Evolutionary conservation across 108 stramenopile genomes (phyloP).

Genomic region (Pelagomonas calceolata): DNA sequence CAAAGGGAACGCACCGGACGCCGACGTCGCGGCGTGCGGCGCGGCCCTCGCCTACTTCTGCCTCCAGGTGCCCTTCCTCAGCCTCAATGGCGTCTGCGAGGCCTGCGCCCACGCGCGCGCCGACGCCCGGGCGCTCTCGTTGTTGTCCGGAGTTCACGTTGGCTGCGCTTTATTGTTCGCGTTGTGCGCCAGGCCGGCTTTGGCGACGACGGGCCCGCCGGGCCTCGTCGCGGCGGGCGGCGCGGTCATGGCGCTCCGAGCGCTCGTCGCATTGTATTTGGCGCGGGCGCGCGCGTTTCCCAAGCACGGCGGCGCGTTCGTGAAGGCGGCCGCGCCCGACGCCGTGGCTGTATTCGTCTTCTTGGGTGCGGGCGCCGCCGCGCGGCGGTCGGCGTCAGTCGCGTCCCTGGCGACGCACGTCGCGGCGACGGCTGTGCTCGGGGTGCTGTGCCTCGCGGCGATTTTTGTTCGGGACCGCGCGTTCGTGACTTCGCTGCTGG

Average conservation of each 20-base stretch:
- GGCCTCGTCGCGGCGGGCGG: neutral
- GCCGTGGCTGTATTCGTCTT: no score
- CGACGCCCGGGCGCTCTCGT: neutral
- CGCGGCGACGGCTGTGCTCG: neutral
- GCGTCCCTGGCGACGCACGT: neutral
- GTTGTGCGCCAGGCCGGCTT: neutral
- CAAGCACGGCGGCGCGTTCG: no score
- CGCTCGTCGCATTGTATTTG: no score
- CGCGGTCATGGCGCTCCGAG: no score
- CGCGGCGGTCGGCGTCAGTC: neutral
- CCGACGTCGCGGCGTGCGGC: neutral
- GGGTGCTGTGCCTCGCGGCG: neutral
- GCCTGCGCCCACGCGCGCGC: neutral
- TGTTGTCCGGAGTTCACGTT: neutral
- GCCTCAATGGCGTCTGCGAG: neutral
- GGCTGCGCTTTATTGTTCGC: neutral
- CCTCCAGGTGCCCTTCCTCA: neutral
- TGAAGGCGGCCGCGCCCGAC: no score
- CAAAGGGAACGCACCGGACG: neutral
- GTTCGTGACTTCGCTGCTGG: no score
- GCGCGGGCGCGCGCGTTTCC: no score
- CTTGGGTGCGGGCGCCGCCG: no score
- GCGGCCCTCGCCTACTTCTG: neutral
- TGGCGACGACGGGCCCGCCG: neutral
- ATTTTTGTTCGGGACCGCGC: no score